Evolutionary conservation across 768 basidiomycete genomes (phyloP), one percentile per base, ranked within the genome.

Genomic region (Amanita phalloides): DNA sequence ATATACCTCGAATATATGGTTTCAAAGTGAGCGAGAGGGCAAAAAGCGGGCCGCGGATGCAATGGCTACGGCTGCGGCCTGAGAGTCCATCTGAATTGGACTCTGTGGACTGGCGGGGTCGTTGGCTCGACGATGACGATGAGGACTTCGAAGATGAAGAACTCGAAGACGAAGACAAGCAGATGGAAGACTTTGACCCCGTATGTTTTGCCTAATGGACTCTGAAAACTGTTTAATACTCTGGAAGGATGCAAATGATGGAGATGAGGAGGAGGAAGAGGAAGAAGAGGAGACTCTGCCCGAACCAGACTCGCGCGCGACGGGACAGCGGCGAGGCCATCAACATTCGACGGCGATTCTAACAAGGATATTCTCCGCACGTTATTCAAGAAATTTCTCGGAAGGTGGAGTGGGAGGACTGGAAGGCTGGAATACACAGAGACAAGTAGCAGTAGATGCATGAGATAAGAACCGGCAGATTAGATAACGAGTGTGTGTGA

Each of bases 11-110:
- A 65, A 95, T 99, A 62, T 98, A 98, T 60, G 96, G 96, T 0
- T 99, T 99, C 77, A 90, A 86, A 68, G 95, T 99, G 25, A 93
- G 86, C 62, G 96, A 99, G 65, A 75, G 90, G 48, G 92, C 96
- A 9, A 88, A 91, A 65, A 89, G 81, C 59, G 96, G 96, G 4
- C 96, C 96, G 11, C 76, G 96, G 53, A 98, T 99, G 94, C 84
- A 86, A 61, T 99, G 96, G 96, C 66, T 98, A 66, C 76, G 96
- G 50, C 65, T 92, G 66, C 74, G 95, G 53, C 95, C 95, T 30
- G 82, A 86, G 64, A 81, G 74, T 53, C 76, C 82, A 1, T 78
- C 78, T 50, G 90, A 94, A 59, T 66, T 97, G 60, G 90, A 93
- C 58, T 71, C 76, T 60, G 93, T 96, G 28, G 94, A 96, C 64